Evolutionary conservation across 176 grass and related monocot species (phyloP), one percentile per base, ranked within the genome.

Genomic region (Oryza meyeriana): DNA sequence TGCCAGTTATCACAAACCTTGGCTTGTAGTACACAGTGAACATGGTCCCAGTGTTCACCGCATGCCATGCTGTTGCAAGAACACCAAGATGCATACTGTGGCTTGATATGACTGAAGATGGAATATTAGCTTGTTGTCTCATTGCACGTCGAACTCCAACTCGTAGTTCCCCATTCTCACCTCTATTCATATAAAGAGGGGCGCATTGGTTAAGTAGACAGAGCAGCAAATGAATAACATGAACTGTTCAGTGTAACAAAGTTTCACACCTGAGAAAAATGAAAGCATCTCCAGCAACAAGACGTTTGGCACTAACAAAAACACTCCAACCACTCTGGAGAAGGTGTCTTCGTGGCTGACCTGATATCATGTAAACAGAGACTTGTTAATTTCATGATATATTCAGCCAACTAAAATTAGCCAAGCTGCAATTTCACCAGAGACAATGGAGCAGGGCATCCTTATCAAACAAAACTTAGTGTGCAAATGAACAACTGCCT

Each of bases 21-120:
- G 94, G 94, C 72, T 97, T 97, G 81, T 97, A 97, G 85, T 97
- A 97, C 39, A 97, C 78, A 36, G 94, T 97, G 83, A 97, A 97
- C 80, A 94, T 94, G 34, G 88, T 92, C n/a, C 88, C 90, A 11
- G 94, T 94, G 72, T 85, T 97, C 28, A 90, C 80, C 12, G 94
- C 92, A 83, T 97, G 94, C 92, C 92, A 94, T 74, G 94, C 94
- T 69, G 94, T 97, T 75, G 94, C 94, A 72, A 97, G 94, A 72
- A 97, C 92, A 74, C 94, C 94, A 57, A 97, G 89, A 89, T 97
- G 94, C 94, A 97, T 97, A 76, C 90, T 97, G 75, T 97, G 94
- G 74, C 91, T 90, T 59, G 92, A 97, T 85, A 97, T 94, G 61
- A 97, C 94, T 59, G 94, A 97, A 69, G 94, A 92, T 38, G 92